Evolutionary conservation across 2,329 filamentous ascomycete species (phyloP), one percentile per base, ranked within the genome.

Genomic region (Phaeosphaeriaceae sp.): DNA sequence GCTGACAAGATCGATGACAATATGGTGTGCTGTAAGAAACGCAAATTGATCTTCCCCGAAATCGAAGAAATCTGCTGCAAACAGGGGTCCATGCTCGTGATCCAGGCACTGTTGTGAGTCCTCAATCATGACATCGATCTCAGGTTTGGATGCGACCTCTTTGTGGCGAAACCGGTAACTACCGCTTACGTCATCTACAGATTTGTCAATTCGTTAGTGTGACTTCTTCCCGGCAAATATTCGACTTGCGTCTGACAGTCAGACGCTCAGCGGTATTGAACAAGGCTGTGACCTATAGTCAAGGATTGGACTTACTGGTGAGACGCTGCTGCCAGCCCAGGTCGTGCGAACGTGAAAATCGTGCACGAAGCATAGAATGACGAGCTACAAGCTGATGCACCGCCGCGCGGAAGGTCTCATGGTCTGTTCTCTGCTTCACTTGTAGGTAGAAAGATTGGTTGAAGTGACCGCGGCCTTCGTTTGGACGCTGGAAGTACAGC

Each of bases 1-100:
- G 0, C 80, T 81, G 1, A 83, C 79, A 3, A 83, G 63, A 51
- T 83, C 81, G 17, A 83, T 73, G 17, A 78, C 72, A 17, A 78
- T 60, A 57, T 78, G 76, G 55, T 78, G 72, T 10, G 69, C 73
- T 11, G 74, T 75, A 33, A 76, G 68, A 42, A 79, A 75, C 4
- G 68, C 69, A 51, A 69, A 70, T 48, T 75, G 72, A 33, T 74
- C 67, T 3, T 56, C 51, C 47, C 61, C 63, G 21, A 73, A 59
- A 40, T 77, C 68, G 56, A 79, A 78, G 7, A 80, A 66, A 46
- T 79, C 76, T 2, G 73, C 69, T 24, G 69, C 73, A 46, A 76
- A 71, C 1, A 76, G 53, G 15, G 72, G 72, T 1, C 73, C 74
- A 21, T 63, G 58, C 31, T 53, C 46, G 48, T 68, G 65, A 44